Conservation (phyloP, 805 yeast genomes). For the Candida glaebosa region DNA sequence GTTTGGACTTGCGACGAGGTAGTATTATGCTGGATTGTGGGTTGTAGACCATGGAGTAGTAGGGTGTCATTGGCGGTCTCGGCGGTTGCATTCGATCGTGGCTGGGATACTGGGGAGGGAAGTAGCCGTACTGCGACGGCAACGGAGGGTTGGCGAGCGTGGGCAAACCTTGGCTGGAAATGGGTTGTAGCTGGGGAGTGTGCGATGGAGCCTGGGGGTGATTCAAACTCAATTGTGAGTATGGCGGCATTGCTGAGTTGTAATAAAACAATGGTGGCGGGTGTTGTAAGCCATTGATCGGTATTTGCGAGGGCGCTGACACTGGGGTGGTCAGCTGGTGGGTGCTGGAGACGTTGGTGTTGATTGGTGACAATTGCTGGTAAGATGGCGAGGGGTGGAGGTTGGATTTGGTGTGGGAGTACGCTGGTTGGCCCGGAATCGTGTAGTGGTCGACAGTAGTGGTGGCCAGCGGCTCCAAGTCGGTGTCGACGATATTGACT, state of each 20-base stretch:
- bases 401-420: not conserved
- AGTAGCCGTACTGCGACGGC: not conserved
- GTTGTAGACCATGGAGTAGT: not conserved
- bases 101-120: not conserved
- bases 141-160: not conserved
- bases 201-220: not conserved
- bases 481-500: too few species aligned
- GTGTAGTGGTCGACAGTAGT: not conserved
- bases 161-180: not conserved
- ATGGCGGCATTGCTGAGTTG: not conserved
- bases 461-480: too few species aligned
- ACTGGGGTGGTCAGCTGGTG: not conserved
- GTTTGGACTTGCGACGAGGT: conserved; percentile 25
- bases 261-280: not conserved
- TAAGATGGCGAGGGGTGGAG: not conserved
- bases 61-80: not conserved
- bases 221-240: not conserved
- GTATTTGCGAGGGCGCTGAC: not conserved
- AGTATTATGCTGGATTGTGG: conserved; percentile 4
- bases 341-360: not conserved
- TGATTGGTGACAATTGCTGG: not conserved
- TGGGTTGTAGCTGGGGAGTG: not conserved
- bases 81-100: not conserved
- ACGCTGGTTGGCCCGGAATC: not conserved
- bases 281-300: not conserved